Conservation (phyloP, 768 basidiomycete species). For the Chiua virens region DNA sequence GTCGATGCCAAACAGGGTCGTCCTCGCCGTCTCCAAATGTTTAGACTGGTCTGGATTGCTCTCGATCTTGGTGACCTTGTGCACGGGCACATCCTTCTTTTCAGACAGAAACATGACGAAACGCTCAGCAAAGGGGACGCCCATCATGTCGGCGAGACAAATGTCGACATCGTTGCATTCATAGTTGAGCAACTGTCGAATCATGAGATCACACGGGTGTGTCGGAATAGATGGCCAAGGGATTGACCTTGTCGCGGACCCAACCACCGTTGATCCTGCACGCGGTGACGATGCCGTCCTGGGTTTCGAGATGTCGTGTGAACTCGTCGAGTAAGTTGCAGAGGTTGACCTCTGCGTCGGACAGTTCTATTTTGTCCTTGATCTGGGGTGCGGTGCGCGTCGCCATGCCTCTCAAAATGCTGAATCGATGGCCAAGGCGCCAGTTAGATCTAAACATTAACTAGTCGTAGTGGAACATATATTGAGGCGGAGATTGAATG, state of each 20-base stretch:
- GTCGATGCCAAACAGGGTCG: constrained; percentile 75
- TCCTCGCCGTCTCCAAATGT: constrained; percentile 93
- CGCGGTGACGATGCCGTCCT: constrained; percentile 53
- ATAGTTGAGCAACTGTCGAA: constrained; percentile 67
- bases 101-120: constrained; percentile 58
- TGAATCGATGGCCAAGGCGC: neutral
- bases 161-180: constrained; percentile 93
- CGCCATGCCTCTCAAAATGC: constrained; percentile 28
- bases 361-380: constrained; percentile 51
- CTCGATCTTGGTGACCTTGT: constrained; percentile 78
- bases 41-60: constrained; percentile 97
- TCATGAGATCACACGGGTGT: constrained; percentile 14
- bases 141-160: constrained; percentile 87
- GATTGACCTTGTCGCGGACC: constrained; percentile 93
- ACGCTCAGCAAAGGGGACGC: constrained; percentile 80
- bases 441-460: neutral
- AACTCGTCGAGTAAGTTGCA: constrained; percentile 83
- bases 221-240: constrained; percentile 3
- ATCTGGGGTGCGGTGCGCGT: constrained; percentile 32
- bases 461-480: too few species aligned
- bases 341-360: constrained; percentile 64
- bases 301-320: constrained; percentile 51
- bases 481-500: constrained; percentile 28
- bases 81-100: constrained; percentile 29
- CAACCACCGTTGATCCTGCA: constrained; percentile 97